Conservation (phyloP, 23 red algal species). For the Gracilaria domingensis region DNA sequence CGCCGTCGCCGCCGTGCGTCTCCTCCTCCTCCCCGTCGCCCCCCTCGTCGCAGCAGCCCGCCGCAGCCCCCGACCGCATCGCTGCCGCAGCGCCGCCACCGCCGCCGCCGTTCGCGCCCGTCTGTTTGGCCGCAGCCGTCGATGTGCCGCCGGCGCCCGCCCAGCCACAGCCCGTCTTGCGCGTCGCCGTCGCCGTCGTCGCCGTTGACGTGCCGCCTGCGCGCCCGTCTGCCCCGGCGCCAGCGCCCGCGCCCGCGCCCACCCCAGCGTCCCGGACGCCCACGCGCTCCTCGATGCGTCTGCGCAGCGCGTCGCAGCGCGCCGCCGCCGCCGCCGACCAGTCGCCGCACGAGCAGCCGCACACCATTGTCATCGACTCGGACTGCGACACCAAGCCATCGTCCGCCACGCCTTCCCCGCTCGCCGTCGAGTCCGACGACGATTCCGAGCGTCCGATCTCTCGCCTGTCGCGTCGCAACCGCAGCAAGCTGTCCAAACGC, state of each 20-base stretch:
- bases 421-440: background rate
- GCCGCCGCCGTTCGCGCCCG: background rate
- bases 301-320: background rate
- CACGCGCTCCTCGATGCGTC: background rate
- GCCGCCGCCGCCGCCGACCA: background rate
- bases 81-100: background rate
- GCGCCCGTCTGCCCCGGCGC: background rate
- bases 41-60: background rate
- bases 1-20: background rate
- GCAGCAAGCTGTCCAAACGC: background rate
- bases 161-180: background rate
- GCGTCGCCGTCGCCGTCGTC: background rate
- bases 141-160: no score
- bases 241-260: background rate
- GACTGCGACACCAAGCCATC: background rate
- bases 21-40: no score
- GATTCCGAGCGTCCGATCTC: background rate
- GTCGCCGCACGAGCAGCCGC: background rate
- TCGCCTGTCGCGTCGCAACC: constrained; percentile 17
- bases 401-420: background rate
- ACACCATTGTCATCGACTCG: background rate
- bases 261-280: no score
- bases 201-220: background rate
- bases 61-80: no score
- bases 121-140: background rate